A percentile compares a stretch with the other conserved stretches of the same genome.
phyloP scores from a whole-genome alignment of 2,329 filamentous ascomycete species.

The Lachnellula hyalina region DNA sequence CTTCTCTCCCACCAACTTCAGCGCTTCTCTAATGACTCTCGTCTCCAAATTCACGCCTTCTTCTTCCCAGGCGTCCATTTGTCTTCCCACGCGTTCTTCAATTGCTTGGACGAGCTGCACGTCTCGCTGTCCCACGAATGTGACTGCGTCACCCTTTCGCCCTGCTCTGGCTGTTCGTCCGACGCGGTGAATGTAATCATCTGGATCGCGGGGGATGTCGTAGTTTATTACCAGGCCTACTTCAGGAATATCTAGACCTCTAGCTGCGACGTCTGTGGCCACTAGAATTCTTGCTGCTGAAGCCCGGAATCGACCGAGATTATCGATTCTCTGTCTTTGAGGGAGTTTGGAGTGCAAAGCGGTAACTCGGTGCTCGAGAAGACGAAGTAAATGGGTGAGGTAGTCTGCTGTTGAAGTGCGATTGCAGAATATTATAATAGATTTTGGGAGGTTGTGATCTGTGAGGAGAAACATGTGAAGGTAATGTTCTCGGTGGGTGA shows the following conservation, averaged over 20 bases:
- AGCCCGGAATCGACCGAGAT: conserved; percentile 87
- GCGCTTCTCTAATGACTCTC: conserved; percentile 73
- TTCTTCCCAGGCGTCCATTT: conserved; percentile 81
- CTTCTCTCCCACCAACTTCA: conserved; percentile 89
- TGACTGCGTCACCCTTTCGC: conserved; percentile 73
- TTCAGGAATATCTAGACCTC: conserved; percentile 92
- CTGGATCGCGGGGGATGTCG: conserved; percentile 90
- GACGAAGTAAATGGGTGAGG: conserved; percentile 79
- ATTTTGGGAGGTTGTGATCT: conserved; percentile 66
- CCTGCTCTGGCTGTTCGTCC: conserved; percentile 93
- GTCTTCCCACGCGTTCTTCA: conserved; percentile 71
- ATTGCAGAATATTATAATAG: conserved; percentile 92
- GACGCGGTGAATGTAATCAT: conserved; percentile 96
- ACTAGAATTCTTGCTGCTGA: conserved; percentile 84
- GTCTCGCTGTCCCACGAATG: conserved; percentile 87
- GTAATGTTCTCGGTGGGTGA: conserved; percentile 92
- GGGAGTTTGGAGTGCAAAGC: conserved; percentile 83
- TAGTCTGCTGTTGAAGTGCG: conserved; percentile 82
- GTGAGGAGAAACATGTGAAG: conserved; percentile 85
- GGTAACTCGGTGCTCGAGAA: conserved; percentile 85
- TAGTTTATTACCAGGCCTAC: conserved; percentile 91
- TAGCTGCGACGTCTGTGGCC: conserved; percentile 88
- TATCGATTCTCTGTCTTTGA: conserved; percentile 78
- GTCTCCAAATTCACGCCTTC: conserved; percentile 93
- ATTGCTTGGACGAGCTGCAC: conserved; percentile 88